These are phyloP conservation scores for Leishmania braziliensis DNA, from an alignment of 208 protist species.

Conservation along the genomic window DNA sequence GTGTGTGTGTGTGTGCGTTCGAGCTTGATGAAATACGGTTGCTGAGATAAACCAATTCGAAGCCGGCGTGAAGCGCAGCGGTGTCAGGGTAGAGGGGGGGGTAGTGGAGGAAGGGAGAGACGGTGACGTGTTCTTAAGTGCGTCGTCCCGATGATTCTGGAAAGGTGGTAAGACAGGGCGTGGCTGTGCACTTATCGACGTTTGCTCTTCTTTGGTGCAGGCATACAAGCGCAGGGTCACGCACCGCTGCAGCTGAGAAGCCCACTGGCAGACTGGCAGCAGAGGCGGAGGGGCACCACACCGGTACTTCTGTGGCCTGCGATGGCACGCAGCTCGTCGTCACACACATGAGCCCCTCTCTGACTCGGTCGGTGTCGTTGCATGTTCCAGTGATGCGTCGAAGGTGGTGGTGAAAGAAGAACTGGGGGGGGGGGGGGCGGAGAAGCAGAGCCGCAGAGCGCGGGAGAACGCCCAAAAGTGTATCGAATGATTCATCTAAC, in stretches of 20 bases:
- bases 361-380: background rate
- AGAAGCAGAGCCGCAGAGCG: background rate
- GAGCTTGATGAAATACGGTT: background rate
- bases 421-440: background rate
- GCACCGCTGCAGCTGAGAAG: background rate
- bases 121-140: background rate
- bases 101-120: background rate
- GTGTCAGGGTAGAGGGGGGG: background rate
- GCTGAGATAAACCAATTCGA: background rate
- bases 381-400: background rate
- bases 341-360: background rate
- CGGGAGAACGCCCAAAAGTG: background rate
- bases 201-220: background rate
- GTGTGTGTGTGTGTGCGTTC: background rate
- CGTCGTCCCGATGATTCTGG: background rate
- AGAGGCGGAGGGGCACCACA: background rate
- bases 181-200: background rate
- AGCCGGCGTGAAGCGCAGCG: background rate
- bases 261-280: background rate
- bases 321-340: background rate
- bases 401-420: background rate
- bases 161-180: background rate
- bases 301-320: background rate
- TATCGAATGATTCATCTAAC: background rate
- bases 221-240: background rate